A percentile compares a stretch with the other conserved stretches of the same genome.
phyloP scores from a whole-genome alignment of 148 eudicot genomes.

The Dysphania ambrosioides region DNA sequence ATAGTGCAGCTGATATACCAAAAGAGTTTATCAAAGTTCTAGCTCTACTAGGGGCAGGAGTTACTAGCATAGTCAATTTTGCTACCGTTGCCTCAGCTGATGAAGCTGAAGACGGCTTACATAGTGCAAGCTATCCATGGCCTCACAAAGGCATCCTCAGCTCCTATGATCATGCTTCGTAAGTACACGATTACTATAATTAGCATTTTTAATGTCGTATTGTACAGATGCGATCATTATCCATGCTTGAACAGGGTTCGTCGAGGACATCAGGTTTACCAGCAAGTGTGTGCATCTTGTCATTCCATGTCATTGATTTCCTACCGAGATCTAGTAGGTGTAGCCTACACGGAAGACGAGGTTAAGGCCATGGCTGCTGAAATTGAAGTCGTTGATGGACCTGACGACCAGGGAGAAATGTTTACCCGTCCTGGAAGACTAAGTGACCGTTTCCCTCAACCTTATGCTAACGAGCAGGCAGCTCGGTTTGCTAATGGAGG shows the following conservation, averaged over 20 bases:
- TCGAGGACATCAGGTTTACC: conserved; percentile 74
- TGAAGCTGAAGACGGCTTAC: conserved; percentile 78
- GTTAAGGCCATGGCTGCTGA: conserved; percentile 77
- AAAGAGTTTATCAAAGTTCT: conserved; percentile 30
- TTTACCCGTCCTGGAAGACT: conserved; percentile 67
- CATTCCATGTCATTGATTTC: conserved; percentile 75
- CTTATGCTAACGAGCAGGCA: conserved; percentile 66
- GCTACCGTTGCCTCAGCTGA: conserved; percentile 56
- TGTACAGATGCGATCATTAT: not conserved
- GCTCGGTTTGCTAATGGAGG: conserved; percentile 92
- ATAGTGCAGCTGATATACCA: not conserved
- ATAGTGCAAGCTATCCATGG: conserved; percentile 65
- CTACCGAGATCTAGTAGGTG: conserved; percentile 65
- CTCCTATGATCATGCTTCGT: conserved; percentile 94
- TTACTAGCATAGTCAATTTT: conserved; percentile 51
- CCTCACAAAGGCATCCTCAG: conserved; percentile 79
- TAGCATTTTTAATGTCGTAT: too few relatives aligned
- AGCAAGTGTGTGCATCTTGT: conserved; percentile 78
- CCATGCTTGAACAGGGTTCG: conserved; percentile 66
- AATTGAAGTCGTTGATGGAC: conserved; percentile 75
- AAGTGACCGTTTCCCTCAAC: conserved; percentile 68
- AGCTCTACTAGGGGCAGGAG: conserved; percentile 58
- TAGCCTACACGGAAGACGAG: conserved; percentile 78
- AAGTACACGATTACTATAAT: conserved; percentile 26
- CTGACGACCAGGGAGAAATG: conserved; percentile 81